Evolutionary conservation across 805 yeast species (phyloP).

Genomic region (Ogataea paraovalis): DNA sequence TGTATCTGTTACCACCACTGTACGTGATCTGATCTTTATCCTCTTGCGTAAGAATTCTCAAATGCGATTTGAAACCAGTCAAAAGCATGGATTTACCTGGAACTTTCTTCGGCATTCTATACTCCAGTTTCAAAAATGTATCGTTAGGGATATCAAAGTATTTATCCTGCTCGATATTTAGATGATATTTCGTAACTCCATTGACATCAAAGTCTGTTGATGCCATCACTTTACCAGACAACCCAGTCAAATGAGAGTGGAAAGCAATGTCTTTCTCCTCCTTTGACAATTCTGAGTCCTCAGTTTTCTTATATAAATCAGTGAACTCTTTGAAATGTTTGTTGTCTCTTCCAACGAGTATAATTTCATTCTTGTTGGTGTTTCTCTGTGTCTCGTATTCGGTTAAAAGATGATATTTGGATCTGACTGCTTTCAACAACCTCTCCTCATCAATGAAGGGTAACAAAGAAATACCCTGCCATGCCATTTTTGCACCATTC

Average conservation of each 20-base stretch:
- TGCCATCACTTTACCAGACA: conserved; percentile 52
- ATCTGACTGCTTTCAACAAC: conserved; percentile 60
- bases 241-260: conserved; percentile 47
- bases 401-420: conserved; percentile 57
- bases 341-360: conserved; percentile 65
- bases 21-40: conserved; percentile 62
- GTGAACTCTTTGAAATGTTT: conserved; percentile 40
- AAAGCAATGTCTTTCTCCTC: conserved; percentile 33
- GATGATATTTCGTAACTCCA: conserved; percentile 39
- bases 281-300: neutral
- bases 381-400: conserved; percentile 70
- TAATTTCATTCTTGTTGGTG: conserved; percentile 62
- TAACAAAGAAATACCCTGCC: conserved; percentile 90
- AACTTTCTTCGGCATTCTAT: conserved; percentile 55
- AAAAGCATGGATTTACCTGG: conserved; percentile 78
- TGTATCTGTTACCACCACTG: conserved; percentile 36
- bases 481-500: conserved; percentile 92
- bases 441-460: conserved; percentile 89
- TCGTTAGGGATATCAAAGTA: conserved; percentile 41
- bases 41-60: conserved; percentile 56
- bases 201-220: conserved; percentile 34
- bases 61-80: conserved; percentile 69
- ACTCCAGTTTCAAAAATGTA: conserved; percentile 42
- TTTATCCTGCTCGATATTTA: conserved; percentile 27
- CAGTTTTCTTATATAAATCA: conserved; percentile 38